Percentiles rank a stretch among this genome's conserved stretches.
Conservation (phyloP, 2,329 filamentous ascomycete genomes). For the Sclerotinia subarctica region DNA sequence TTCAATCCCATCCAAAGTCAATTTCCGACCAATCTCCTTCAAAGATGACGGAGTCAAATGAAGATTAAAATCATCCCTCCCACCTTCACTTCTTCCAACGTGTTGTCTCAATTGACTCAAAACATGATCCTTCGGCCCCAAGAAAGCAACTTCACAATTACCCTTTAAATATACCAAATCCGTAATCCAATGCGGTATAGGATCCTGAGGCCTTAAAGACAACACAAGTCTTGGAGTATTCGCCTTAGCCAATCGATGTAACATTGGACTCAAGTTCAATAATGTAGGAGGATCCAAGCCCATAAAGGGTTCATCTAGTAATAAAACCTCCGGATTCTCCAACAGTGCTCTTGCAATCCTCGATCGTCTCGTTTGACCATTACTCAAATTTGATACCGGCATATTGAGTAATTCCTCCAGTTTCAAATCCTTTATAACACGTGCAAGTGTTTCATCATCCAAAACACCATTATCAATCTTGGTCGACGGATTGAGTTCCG, state of each 20-base stretch:
- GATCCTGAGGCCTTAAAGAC: conserved; percentile 79
- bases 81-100: conserved; percentile 38
- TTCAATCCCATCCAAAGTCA: conserved; percentile 34
- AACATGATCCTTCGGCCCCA: conserved; percentile 64
- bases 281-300: conserved; percentile 85
- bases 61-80: conserved; percentile 20
- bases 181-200: conserved; percentile 85
- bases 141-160: conserved; percentile 60
- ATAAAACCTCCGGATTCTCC: conserved; percentile 71
- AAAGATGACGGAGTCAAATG: conserved; percentile 30
- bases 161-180: conserved; percentile 72
- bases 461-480: conserved; percentile 49
- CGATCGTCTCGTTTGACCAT: conserved; percentile 84
- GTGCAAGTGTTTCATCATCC: conserved; percentile 51
- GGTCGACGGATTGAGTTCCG: conserved; percentile 71
- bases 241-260: conserved; percentile 64
- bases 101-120: conserved; percentile 52
- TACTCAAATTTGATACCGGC: conserved; percentile 86
- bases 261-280: conserved; percentile 64
- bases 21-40: conserved; percentile 33
- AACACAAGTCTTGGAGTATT: conserved; percentile 71
- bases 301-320: conserved; percentile 95
- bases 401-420: conserved; percentile 69
- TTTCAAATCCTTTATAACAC: conserved; percentile 67
- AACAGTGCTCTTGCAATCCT: conserved; percentile 85